phyloP scores from a whole-genome alignment of 176 grass and related monocot species.

The Pharus latifolius region DNA sequence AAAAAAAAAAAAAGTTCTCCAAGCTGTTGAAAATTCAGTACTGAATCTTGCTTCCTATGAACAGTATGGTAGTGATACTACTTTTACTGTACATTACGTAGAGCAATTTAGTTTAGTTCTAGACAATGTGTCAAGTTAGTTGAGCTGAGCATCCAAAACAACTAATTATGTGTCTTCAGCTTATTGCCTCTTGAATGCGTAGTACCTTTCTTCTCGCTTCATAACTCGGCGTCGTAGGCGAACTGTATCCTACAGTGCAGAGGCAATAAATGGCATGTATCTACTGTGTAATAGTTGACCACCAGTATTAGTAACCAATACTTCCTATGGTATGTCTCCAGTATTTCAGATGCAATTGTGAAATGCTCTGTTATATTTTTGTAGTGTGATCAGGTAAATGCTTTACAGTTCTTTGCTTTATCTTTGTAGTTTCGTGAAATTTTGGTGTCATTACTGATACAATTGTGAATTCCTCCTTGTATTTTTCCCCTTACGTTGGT shows the following conservation, averaged over 20 bases:
- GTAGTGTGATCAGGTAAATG: background rate
- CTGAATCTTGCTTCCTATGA: background rate
- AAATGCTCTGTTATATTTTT: too few relatives aligned
- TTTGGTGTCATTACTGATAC: background rate
- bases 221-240: background rate
- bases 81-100: background rate
- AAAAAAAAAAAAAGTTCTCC: background rate
- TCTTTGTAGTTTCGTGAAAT: background rate
- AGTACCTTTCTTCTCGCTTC: background rate
- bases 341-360: too few relatives aligned
- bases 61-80: background rate
- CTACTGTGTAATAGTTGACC: background rate
- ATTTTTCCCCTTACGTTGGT: background rate
- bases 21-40: background rate
- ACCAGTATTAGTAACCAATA: too few relatives aligned
- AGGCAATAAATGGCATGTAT: background rate
- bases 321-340: background rate
- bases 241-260: background rate
- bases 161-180: background rate
- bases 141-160: conserved; percentile 9
- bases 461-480: background rate
- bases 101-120: background rate
- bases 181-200: conserved; percentile 2
- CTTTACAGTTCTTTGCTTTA: background rate
- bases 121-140: background rate